Conservation (phyloP, 805 yeast genomes). For the Wickerhamomyces xylosicus region DNA sequence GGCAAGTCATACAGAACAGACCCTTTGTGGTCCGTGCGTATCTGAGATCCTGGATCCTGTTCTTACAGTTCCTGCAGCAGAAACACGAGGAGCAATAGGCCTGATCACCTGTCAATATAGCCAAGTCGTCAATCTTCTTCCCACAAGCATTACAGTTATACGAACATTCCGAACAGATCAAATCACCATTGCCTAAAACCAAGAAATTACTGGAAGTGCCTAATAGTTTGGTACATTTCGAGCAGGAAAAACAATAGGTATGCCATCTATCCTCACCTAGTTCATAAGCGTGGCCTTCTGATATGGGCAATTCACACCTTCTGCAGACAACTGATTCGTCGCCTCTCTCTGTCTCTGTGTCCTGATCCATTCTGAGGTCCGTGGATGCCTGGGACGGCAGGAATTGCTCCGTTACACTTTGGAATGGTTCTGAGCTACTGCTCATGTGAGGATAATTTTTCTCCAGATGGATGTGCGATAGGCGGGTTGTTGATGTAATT, state of each 20-base stretch:
- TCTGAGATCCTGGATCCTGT: slow-evolving; percentile 74
- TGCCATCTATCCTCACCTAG: slow-evolving; percentile 96
- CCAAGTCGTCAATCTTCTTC: slow-evolving; percentile 83
- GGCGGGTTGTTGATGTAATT: too few relatives aligned
- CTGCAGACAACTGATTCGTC: slow-evolving; percentile 25
- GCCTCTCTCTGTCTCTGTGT: slow-evolving; percentile 1
- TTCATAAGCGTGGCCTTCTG: slow-evolving; percentile 92
- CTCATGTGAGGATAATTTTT: background rate
- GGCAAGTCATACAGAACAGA: slow-evolving; percentile 86
- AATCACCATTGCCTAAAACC: slow-evolving; percentile 85
- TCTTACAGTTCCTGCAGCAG: slow-evolving; percentile 79
- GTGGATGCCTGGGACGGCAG: background rate
- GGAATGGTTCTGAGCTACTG: background rate
- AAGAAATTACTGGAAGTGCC: slow-evolving; percentile 86
- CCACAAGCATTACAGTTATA: slow-evolving; percentile 81
- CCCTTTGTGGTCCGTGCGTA: slow-evolving; percentile 94
- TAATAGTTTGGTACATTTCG: slow-evolving; percentile 66
- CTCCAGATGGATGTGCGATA: too few relatives aligned
- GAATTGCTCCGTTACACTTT: background rate
- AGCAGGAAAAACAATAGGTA: slow-evolving; percentile 82
- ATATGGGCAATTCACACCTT: slow-evolving; percentile 43
- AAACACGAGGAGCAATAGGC: slow-evolving; percentile 91
- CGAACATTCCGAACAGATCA: slow-evolving; percentile 88
- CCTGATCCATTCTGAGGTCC: background rate
- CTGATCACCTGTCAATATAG: slow-evolving; percentile 89